phyloP scores from a whole-genome alignment of 2,329 filamentous ascomycete genomes.

The Colletotrichum navitas region DNA sequence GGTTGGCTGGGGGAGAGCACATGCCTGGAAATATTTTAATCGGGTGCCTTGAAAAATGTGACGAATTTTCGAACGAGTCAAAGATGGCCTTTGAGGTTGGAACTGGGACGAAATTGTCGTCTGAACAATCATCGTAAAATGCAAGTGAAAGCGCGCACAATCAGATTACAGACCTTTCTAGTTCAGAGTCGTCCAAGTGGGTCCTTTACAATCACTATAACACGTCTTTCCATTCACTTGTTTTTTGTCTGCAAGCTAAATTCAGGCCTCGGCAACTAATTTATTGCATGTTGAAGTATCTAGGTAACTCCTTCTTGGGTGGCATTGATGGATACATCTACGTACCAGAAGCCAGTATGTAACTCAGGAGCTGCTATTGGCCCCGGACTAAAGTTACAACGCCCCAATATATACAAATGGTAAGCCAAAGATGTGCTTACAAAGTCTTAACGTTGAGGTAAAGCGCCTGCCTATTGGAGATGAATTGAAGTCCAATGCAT shows the following conservation, averaged over 20 bases:
- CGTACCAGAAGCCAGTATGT: background rate
- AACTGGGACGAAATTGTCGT: background rate
- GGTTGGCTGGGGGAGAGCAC: no score
- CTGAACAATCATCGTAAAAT: background rate
- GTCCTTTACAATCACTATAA: background rate
- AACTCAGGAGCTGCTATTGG: background rate
- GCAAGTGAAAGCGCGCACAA: no score
- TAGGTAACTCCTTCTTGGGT: background rate
- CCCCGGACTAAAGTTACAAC: background rate
- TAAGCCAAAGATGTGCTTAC: background rate
- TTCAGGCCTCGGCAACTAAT: background rate
- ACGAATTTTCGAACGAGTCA: background rate
- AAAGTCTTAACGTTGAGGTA: background rate
- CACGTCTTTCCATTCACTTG: background rate
- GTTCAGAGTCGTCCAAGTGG: background rate
- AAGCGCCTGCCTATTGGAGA: background rate
- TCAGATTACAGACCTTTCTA: background rate
- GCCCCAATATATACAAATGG: background rate
- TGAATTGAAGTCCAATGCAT: background rate
- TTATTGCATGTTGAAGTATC: no score
- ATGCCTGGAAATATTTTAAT: background rate
- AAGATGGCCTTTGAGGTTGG: background rate
- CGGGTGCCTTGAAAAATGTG: no score
- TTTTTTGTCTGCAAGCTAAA: background rate
- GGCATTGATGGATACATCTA: background rate